Percentiles rank a stretch among this genome's conserved stretches.
Evolutionary conservation across 202 grass and related monocot species (phyloP).

Genomic region (Elaeis oleifera): DNA sequence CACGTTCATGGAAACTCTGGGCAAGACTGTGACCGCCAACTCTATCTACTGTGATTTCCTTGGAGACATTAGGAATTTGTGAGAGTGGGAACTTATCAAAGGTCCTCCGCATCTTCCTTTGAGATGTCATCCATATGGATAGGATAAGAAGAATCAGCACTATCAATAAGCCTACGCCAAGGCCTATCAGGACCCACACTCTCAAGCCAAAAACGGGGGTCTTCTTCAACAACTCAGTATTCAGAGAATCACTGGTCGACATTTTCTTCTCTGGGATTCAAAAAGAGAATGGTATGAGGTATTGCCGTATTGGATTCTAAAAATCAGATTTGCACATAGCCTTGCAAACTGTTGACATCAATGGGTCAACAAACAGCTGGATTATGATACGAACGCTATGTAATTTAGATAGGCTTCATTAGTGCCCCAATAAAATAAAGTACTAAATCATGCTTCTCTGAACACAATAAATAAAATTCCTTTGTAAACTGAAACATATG

Average conservation of each 20-base stretch:
- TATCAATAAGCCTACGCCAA: slow-evolving; percentile 59
- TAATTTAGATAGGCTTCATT: too few species aligned
- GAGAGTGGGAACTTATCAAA: slow-evolving; percentile 43
- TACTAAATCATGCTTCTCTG: too few species aligned
- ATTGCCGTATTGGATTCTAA: not conserved
- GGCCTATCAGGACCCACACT: slow-evolving; percentile 84
- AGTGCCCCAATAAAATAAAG: too few species aligned
- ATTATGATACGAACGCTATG: too few species aligned
- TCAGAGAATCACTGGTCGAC: slow-evolving; percentile 32
- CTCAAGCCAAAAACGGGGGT: slow-evolving; percentile 65
- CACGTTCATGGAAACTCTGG: slow-evolving; percentile 51
- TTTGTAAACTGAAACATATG: too few species aligned
- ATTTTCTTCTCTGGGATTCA: slow-evolving; percentile 27
- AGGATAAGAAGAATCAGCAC: slow-evolving; percentile 75
- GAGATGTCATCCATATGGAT: slow-evolving; percentile 66
- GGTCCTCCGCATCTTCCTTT: slow-evolving; percentile 49
- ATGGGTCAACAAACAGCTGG: too few species aligned
- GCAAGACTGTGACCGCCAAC: slow-evolving; percentile 54
- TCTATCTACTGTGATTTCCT: slow-evolving; percentile 87
- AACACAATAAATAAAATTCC: too few species aligned
- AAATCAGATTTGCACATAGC: too few species aligned
- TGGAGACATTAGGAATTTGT: slow-evolving; percentile 91
- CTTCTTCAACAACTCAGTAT: slow-evolving; percentile 27
- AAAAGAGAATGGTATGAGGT: not conserved
- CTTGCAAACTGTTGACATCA: not conserved